Conservation (phyloP, 1,284 basidiomycete species). For the Pseudozyma sp. region DNA sequence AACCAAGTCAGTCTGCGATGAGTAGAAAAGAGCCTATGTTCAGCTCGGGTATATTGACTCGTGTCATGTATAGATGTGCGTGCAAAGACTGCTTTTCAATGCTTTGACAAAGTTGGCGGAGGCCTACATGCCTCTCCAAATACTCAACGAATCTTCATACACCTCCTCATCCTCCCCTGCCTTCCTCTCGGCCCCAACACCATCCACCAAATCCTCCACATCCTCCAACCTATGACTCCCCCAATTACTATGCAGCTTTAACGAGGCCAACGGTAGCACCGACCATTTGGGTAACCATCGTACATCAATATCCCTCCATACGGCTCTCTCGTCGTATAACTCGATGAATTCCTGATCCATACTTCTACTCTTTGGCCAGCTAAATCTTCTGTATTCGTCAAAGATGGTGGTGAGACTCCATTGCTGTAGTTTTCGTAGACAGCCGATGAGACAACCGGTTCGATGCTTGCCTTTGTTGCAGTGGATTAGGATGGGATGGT, state of each 20-base stretch:
- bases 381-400: conserved; percentile 74
- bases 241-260: conserved; percentile 29
- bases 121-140: conserved; percentile 47
- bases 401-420: conserved; percentile 74
- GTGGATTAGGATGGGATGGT: conserved; percentile 74
- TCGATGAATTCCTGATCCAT: conserved; percentile 75
- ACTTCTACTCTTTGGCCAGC: conserved; percentile 72
- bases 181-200: not conserved
- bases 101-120: no score
- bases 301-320: conserved; percentile 37
- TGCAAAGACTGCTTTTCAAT: conserved; percentile 15
- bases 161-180: not conserved
- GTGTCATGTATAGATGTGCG: conserved; percentile 31
- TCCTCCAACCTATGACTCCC: conserved; percentile 9
- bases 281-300: conserved; percentile 49
- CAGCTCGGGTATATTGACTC: conserved; percentile 18
- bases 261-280: conserved; percentile 23
- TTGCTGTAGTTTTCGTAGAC: conserved; percentile 72
- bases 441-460: conserved; percentile 74
- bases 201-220: conserved; percentile 22
- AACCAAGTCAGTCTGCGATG: not conserved
- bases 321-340: conserved; percentile 64
- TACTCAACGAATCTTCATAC: conserved; percentile 16
- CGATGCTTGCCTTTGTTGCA: conserved; percentile 76
- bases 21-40: not conserved